Base-by-base conservation (phyloP, 441 rosid genomes). In the Capsella rubella region DNA sequence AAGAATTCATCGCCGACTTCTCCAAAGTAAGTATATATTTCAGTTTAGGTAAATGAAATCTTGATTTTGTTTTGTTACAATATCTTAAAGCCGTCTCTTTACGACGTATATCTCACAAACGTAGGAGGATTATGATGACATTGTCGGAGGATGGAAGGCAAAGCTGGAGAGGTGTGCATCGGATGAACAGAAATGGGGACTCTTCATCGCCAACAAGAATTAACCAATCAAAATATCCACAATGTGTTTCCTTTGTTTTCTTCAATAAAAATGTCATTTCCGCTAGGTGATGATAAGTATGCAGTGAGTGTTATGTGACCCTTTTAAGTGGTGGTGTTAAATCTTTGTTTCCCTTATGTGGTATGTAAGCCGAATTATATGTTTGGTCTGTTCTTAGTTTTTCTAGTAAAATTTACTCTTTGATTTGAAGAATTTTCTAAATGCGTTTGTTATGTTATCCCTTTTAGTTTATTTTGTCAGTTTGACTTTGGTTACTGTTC, bases 81-180 rank as follows among this genome's bases (percentile, higher is more conserved):
- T 8, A 50, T 28, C 42, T 6, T 10, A 34, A 21, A 51, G 59
- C 25, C 1, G 35, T 67, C 16, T 16, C 5, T 42, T 11, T 3
- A 2, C 3, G 53, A 49, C 39, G 0, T 1, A 32, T 9, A 51
- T 64, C 25, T 69, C 34, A 64, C n/a, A 25, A 73, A 40, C 78
- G 32, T 93, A 96, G 97, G 89, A 86, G 73, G 99, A 93, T 77
- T 96, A 88, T 52, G 81, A 91, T n/a, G 99, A 85, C 5, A 93
- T 96, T 21, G 96, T 93, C 3, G 93, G 74, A 37, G 98, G 97
- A 78, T 93, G 99, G 99, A 96, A 89, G 78, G 87, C 98, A 43
- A 93, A 93, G 83, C 84, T 91, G 81, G 77, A 75, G 42, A 83
- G 99, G 82, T 86, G 80, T 78, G 71, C 90, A 53, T 82, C 90